phyloP scores from a whole-genome alignment of 805 yeast genomes.

The Alloascoidea hylecoeti region DNA sequence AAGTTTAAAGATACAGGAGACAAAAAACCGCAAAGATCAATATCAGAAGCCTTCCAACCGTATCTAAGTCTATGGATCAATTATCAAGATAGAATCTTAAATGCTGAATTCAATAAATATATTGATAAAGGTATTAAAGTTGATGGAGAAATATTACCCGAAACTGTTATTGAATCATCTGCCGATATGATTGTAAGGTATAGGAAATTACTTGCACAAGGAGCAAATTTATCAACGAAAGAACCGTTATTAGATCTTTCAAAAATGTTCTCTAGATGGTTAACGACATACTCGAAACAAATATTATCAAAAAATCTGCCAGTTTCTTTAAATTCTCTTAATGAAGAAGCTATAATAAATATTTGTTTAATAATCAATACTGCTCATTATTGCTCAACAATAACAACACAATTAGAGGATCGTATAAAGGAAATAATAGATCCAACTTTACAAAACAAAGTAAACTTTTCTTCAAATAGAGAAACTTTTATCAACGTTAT shows the following conservation, averaged over 20 bases:
- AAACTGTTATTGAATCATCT: conserved; percentile 71
- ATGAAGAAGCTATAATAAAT: conserved; percentile 48
- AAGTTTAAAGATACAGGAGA: conserved; percentile 31
- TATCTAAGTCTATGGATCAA: conserved; percentile 75
- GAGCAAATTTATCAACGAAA: conserved; percentile 40
- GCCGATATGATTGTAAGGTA: conserved; percentile 76
- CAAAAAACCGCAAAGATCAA: conserved; percentile 11
- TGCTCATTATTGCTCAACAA: conserved; percentile 75
- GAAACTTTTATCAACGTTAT: conserved; percentile 44
- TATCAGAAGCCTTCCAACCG: conserved; percentile 71
- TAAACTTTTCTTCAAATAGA: conserved; percentile 38
- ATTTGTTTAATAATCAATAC: conserved; percentile 71
- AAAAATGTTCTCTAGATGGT: conserved; percentile 48
- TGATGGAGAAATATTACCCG: conserved; percentile 30
- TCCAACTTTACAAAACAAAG: conserved; percentile 25
- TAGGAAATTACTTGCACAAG: conserved; percentile 57
- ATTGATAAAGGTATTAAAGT: conserved; percentile 17
- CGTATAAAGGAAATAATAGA: conserved; percentile 29
- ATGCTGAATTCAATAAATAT: conserved; percentile 49
- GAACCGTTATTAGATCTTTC: conserved; percentile 31
- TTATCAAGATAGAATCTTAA: conserved; percentile 59
- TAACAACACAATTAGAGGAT: conserved; percentile 65
- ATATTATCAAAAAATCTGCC: conserved; percentile 38
- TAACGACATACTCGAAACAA: conserved; percentile 40
- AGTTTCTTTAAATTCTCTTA: conserved; percentile 22